phyloP scores from a whole-genome alignment of 2,329 filamentous ascomycete species.

The Amesomyces nigricolor region DNA sequence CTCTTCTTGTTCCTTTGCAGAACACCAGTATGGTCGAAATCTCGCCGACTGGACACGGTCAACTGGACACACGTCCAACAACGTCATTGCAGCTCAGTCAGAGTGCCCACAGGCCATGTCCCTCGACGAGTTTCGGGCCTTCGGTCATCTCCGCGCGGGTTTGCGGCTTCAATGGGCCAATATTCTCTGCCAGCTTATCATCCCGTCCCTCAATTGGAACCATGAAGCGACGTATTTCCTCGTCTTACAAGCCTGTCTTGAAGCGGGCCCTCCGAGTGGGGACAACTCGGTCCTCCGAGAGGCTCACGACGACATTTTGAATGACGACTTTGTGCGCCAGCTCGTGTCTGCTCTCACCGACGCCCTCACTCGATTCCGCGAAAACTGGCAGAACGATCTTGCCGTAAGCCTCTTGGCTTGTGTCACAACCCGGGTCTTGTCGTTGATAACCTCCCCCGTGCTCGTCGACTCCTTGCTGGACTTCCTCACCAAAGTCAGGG shows the following conservation, averaged over 20 bases:
- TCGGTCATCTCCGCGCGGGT: constrained; percentile 46
- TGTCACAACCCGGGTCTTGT: constrained; percentile 40
- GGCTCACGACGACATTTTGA: constrained; percentile 33
- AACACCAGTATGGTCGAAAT: neutral
- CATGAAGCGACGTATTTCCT: constrained; percentile 43
- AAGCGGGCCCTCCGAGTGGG: constrained; percentile 33
- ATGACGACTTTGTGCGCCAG: constrained; percentile 30
- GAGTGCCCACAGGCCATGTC: constrained; percentile 44
- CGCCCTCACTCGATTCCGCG: constrained; percentile 33
- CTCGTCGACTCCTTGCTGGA: constrained; percentile 28
- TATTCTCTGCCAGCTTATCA: constrained; percentile 45
- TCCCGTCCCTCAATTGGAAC: constrained; percentile 45
- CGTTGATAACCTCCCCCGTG: constrained; percentile 28
- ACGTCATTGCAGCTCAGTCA: constrained; percentile 44
- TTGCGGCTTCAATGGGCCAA: constrained; percentile 50
- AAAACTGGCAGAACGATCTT: constrained; percentile 47
- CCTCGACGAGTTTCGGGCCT: constrained; percentile 48
- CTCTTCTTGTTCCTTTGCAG: constrained; percentile 15
- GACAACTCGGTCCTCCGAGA: constrained; percentile 26
- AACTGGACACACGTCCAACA: constrained; percentile 38
- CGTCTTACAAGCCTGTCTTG: constrained; percentile 47
- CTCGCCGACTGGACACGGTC: constrained; percentile 14
- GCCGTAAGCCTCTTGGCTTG: constrained; percentile 37
- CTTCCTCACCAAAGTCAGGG: constrained; percentile 32
- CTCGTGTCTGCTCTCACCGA: constrained; percentile 33